Percentiles rank a stretch among this genome's conserved stretches.
phyloP scores from a whole-genome alignment of 1,139 yeast species.

The Pichia sp. region DNA sequence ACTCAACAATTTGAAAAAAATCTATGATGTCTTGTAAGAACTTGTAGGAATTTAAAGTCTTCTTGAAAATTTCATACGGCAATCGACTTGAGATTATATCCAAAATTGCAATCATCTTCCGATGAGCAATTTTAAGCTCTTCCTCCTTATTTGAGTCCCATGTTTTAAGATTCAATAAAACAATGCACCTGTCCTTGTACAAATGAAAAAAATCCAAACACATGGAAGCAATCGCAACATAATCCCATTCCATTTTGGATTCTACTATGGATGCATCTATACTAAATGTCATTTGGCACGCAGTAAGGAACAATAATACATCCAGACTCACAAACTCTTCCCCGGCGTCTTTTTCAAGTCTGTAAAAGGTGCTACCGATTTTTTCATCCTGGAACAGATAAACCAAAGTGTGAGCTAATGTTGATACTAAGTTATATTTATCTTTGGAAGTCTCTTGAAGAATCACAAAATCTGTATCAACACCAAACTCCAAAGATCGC shows the following conservation, averaged over 20 bases:
- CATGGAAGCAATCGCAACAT: constrained; percentile 12
- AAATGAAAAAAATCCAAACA: constrained; percentile 37
- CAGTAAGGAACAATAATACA: constrained; percentile 7
- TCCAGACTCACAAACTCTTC: background rate
- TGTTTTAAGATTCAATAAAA: constrained; percentile 18
- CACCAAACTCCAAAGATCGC: constrained; percentile 5
- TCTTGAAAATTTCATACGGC: constrained; percentile 48
- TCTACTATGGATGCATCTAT: background rate
- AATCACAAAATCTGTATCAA: constrained; percentile 6
- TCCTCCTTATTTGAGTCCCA: constrained; percentile 13
- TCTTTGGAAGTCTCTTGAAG: background rate
- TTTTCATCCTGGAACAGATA: constrained; percentile 12
- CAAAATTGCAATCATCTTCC: constrained; percentile 31
- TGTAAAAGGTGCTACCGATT: constrained; percentile 7
- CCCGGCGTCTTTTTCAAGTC: constrained; percentile 1
- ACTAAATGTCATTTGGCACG: constrained; percentile 13
- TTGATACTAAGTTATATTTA: constrained; percentile 4
- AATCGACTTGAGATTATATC: constrained; percentile 53
- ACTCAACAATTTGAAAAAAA: constrained; percentile 47
- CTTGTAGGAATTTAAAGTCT: constrained; percentile 48
- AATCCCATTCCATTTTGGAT: constrained; percentile 6
- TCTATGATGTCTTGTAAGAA: constrained; percentile 44
- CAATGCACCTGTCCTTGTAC: constrained; percentile 17
- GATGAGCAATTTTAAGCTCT: constrained; percentile 16
- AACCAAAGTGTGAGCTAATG: constrained; percentile 6